Base-by-base conservation (phyloP, 768 basidiomycete genomes). In the Phaeotremella fagi region DNA sequence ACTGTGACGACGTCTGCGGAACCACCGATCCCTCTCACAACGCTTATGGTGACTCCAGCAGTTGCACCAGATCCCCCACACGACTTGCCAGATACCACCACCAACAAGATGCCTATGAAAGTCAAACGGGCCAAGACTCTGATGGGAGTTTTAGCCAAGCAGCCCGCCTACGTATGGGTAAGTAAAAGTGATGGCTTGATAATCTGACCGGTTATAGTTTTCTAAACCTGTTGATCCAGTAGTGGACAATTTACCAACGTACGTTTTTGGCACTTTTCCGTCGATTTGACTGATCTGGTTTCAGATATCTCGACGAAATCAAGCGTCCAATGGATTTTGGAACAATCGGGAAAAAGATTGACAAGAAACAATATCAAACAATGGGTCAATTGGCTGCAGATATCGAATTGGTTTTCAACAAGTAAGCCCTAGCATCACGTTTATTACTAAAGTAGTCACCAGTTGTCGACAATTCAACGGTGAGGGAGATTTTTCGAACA, bases 271-370 rank as follows among this genome's bases (percentile, higher is more conserved):
- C 16, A 36, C 11, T 37, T 9, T 24, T 15, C 24, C 15, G 33
- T 4, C 51, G 47, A 52, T 22, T 16, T 16, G 31, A 33, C 31
- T 33, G 31, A 33, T 12, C 7, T 35, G 33, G 0, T 15, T 3
- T 26, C 24, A 95, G 90, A 18, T 98, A 98, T 73, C 83, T 87
- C 56, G 83, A 92, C 3, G 94, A 97, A 75, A 94, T 98, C 68
- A 76, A 82, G 55, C 77, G 86, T 60, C 94, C 94, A 4, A 97
- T 97, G 94, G 91, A 97, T 75, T 84, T 97, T 48, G 82, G 82
- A 7, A 94, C 92, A 1, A 87, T 95, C 61, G 72, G 73, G 14
- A 76, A 78, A 33, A 89, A 87, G 66, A 76, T 95, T 55, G 78
- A 80, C 33, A 77, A 81, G 47, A 81, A 79, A 45, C 78, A 81